Evolutionary conservation across 805 yeast genomes (phyloP).

Genomic region (Pichia insulana): DNA sequence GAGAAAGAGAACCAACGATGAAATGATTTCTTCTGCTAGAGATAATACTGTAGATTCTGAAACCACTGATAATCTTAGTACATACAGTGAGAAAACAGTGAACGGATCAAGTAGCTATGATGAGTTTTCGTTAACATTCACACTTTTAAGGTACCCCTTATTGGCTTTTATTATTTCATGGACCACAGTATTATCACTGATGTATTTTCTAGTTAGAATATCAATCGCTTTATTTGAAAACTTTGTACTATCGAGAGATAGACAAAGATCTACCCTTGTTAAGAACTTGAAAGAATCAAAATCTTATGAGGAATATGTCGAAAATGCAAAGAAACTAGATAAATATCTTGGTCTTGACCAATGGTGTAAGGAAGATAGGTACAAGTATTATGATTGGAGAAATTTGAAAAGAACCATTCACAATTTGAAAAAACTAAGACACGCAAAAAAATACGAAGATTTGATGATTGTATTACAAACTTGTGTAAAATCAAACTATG

Average conservation of each 20-base stretch:
- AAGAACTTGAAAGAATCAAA: slow-evolving; percentile 39
- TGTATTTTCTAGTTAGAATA: slow-evolving; percentile 46
- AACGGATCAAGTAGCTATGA: not conserved
- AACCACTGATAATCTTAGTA: not conserved
- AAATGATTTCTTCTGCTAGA: slow-evolving; percentile 5
- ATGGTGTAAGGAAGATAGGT: slow-evolving; percentile 56
- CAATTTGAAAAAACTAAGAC: slow-evolving; percentile 32
- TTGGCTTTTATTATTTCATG: slow-evolving; percentile 44
- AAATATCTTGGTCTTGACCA: slow-evolving; percentile 45
- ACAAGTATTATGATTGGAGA: slow-evolving; percentile 60
- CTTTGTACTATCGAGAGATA: slow-evolving; percentile 46
- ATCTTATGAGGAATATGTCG: slow-evolving; percentile 54
- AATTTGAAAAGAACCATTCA: slow-evolving; percentile 43
- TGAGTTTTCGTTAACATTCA: slow-evolving; percentile 29
- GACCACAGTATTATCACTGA: slow-evolving; percentile 39
- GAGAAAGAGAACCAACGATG: slow-evolving; percentile 11
- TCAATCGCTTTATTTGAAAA: slow-evolving; percentile 59
- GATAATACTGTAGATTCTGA: slow-evolving; percentile 3
- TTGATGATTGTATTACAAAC: slow-evolving; percentile 51
- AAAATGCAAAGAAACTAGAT: slow-evolving; percentile 51
- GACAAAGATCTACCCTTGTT: slow-evolving; percentile 42
- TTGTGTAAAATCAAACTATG: slow-evolving; percentile 65
- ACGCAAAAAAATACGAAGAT: slow-evolving; percentile 31
- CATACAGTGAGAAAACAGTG: not conserved
- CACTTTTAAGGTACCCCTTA: slow-evolving; percentile 58